phyloP scores from a whole-genome alignment of 805 yeast species.

The Wickerhamiella alocasiicola region DNA sequence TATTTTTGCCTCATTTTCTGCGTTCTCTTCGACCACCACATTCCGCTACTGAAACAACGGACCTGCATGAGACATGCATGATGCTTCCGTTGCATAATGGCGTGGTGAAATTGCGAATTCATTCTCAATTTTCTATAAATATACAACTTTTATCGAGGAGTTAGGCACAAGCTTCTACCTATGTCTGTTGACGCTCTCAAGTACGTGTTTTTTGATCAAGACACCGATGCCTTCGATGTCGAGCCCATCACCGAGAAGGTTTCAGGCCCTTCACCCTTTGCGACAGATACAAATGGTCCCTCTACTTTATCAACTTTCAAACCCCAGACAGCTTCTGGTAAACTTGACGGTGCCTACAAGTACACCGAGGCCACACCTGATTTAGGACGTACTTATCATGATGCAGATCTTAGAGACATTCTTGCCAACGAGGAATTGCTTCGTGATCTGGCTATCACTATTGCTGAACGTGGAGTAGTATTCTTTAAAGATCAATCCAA shows the following conservation, averaged over 20 bases:
- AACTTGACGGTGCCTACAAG: constrained; percentile 22
- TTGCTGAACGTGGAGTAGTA: constrained; percentile 39
- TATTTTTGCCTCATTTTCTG: too few relatives aligned
- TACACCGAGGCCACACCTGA: constrained; percentile 24
- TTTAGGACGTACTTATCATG: constrained; percentile 25
- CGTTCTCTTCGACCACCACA: too few relatives aligned
- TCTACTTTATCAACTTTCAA: constrained; percentile 14
- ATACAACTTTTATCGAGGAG: too few relatives aligned
- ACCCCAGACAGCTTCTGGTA: constrained; percentile 21
- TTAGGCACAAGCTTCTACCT: too few relatives aligned
- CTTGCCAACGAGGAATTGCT: constrained; percentile 23
- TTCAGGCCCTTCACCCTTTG: constrained; percentile 23
- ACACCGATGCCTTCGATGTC: constrained; percentile 15
- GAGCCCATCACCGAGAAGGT: constrained; percentile 11
- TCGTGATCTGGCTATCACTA: constrained; percentile 35
- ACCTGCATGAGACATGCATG: too few relatives aligned
- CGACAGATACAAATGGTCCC: constrained; percentile 19
- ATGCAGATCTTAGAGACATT: constrained; percentile 21
- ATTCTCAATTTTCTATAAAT: too few relatives aligned
- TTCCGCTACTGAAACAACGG: too few relatives aligned
- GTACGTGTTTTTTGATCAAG: constrained; percentile 15
- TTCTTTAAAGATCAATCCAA: constrained; percentile 38
- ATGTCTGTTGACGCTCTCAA: too few relatives aligned
- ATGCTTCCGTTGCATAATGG: too few relatives aligned
- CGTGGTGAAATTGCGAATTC: too few relatives aligned